Base-by-base conservation (phyloP, 192 early-diverging fungal species). In the Backusella mclennaniae region DNA sequence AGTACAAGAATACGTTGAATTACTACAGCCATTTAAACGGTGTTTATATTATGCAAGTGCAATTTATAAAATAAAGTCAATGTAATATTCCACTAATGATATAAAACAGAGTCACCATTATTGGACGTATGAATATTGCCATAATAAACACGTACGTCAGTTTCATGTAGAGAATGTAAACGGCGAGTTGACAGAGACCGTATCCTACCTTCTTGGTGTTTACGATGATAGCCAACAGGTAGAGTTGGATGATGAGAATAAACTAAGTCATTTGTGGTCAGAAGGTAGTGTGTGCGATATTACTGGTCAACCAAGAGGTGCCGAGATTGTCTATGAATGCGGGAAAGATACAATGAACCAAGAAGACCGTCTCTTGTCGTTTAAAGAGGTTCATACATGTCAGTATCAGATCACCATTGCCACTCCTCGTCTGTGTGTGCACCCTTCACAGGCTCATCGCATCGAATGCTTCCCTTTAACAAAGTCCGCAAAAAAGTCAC, bases 81-180 rank as follows among this genome's bases (percentile, higher is more conserved):
- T 26, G 23, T 11, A 3, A 0, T 36, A 35, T 44, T 1, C 66
- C 26, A 17, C 7, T 33, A 14, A 63, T 63, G 29, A 0, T 11
- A 14, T 1, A 12, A 73, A 23, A 29, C 56, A 81, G 80, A 68
- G 67, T 29, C 76, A 74, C 23, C 86, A 84, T 15, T 96, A 88
- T 81, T 97, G 93, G 93, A 90, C 89, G 0, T 97, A 96, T 76
- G 93, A 95, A 78, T 97, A 93, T 79, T 97, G 96, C 77, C 94
- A 95, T 80, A 35, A 59, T 5, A 36, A 77, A 42, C 66, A 81
- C 56, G 76, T 81, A 17, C 72, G 76, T 0, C 80, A 81, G 56
- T 81, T 81, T 19, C 76, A 81, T 53, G 39, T 73, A 15, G 77
- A 79, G 0, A n/a, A 39, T 39, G 26, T 41, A 6, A 26, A 74